Evolutionary conservation across 352 stramenopile genomes (phyloP), one percentile per base, ranked within the genome.

Genomic region (Globisporangium paddicum): DNA sequence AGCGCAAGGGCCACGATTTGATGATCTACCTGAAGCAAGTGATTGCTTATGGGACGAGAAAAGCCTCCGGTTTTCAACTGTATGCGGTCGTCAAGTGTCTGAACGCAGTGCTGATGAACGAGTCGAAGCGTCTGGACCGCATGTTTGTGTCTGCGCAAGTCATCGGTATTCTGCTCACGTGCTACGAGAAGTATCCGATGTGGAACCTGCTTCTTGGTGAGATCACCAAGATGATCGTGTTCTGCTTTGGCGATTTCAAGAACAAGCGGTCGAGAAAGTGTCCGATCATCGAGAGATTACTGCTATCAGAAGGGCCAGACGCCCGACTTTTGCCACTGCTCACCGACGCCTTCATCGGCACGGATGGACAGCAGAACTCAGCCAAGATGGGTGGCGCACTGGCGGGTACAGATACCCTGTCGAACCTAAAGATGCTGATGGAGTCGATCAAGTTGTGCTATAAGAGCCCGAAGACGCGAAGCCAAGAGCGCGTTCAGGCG

Each of bases 171-270:
- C 69, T 95, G 16, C 68, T 95, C 45, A 71, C 73, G 32, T 93
- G 82, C 63, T 95, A 91, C 48, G 78, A 90, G 42, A 88, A 89
- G 59, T 93, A 89, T 61, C 81, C 83, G 23, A 88, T 76, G 68
- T 86, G 72, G 65, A 92, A 81, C 57, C 64, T 91, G 49, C 61
- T 95, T 32, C 60, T 93, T 40, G 79, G 82, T 34, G 83, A 92
- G 62, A 89, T 95, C 40, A 92, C 86, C 8, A 90, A 92, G 57
- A 91, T 95, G 72, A 58, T 95, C 19, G 60, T 93, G 26, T 95
- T 93, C 64, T 87, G 72, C 37, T 74, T 95, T 46, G 83, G 82
- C 5, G 86, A 95, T 69, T 91, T 92, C 53, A 95, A 95, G 60
- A 86, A 78, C 64, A 93, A 95, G 58, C 82, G 86, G 14, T 93